phyloP scores from a whole-genome alignment of 345 rosid species.

The Bretschneidera sinensis region DNA sequence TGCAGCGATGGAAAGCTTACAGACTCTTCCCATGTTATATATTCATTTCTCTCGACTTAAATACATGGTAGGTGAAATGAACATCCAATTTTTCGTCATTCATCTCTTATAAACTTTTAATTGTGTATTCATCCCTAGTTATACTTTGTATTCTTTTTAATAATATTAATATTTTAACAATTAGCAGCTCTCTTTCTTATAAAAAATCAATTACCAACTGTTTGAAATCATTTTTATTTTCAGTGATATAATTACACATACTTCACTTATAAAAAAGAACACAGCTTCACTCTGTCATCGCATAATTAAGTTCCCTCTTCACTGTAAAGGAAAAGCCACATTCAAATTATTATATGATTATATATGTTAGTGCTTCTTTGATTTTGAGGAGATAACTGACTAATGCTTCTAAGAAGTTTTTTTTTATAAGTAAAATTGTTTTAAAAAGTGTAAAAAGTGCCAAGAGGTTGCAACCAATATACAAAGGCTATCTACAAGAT shows the following conservation, averaged over 20 bases:
- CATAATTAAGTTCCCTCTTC: not conserved
- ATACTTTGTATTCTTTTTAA: not conserved
- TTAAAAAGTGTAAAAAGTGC: too few relatives aligned
- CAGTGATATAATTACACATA: too few relatives aligned
- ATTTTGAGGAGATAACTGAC: not conserved
- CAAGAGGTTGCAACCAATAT: too few relatives aligned
- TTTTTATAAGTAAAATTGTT: too few relatives aligned
- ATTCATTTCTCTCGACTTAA: slow-evolving; percentile 62
- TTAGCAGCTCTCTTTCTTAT: too few relatives aligned
- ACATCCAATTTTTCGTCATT: slow-evolving; percentile 1
- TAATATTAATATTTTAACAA: too few relatives aligned
- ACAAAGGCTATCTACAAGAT: too few relatives aligned
- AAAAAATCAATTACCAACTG: not conserved
- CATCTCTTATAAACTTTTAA: not conserved
- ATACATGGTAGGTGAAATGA: slow-evolving; percentile 47
- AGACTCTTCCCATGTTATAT: slow-evolving; percentile 48
- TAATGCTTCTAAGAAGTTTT: not conserved
- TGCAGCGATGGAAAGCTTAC: slow-evolving; percentile 30
- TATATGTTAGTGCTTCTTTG: not conserved
- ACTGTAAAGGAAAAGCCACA: not conserved
- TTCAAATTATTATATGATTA: not conserved
- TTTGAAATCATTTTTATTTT: not conserved
- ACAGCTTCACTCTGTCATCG: too few relatives aligned
- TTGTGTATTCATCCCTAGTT: not conserved
- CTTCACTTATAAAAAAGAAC: too few relatives aligned